These are phyloP conservation scores for Dysphania ambrosioides DNA, from an alignment of 148 eudicot genomes.

Conservation along the genomic window DNA sequence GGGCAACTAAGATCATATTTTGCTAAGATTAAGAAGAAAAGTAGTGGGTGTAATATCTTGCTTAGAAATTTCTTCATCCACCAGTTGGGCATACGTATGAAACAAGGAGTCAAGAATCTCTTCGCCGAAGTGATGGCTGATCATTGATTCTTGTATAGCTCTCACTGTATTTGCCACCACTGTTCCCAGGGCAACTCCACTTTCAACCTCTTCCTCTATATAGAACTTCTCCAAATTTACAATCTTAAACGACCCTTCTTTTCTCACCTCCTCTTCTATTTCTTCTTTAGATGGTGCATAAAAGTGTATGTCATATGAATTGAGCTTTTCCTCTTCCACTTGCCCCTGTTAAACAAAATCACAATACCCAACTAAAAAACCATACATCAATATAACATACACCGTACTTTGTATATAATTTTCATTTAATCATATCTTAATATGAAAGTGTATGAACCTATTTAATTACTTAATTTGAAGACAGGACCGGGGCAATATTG, in stretches of 20 bases:
- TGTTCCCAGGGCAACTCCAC: constrained; percentile 42
- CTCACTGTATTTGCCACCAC: constrained; percentile 64
- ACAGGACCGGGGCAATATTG: too few relatives aligned
- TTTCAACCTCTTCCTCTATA: constrained; percentile 35
- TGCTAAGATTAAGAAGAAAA: constrained; percentile 47
- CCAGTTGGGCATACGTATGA: constrained; percentile 44
- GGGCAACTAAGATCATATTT: constrained; percentile 13
- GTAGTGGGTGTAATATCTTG: constrained; percentile 55
- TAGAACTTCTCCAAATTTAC: constrained; percentile 52
- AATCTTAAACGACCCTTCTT: constrained; percentile 64
- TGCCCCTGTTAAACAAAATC: constrained; percentile 41
- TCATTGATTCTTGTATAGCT: constrained; percentile 80
- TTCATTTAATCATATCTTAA: too few relatives aligned
- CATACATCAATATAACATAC: too few relatives aligned
- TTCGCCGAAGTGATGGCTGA: constrained; percentile 72
- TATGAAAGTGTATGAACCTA: too few relatives aligned
- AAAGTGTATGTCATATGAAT: constrained; percentile 73
- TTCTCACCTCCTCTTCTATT: constrained; percentile 51
- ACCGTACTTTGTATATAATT: too few relatives aligned
- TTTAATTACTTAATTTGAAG: too few relatives aligned
- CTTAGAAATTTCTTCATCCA: constrained; percentile 57
- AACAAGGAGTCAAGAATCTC: constrained; percentile 62
- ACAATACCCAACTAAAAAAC: neutral
- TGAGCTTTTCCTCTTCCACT: constrained; percentile 58
- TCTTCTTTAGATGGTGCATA: constrained; percentile 82